Evolutionary conservation across 371 early-diverging fungal genomes (phyloP).

Genomic region (Lichtheimia corymbifera): DNA sequence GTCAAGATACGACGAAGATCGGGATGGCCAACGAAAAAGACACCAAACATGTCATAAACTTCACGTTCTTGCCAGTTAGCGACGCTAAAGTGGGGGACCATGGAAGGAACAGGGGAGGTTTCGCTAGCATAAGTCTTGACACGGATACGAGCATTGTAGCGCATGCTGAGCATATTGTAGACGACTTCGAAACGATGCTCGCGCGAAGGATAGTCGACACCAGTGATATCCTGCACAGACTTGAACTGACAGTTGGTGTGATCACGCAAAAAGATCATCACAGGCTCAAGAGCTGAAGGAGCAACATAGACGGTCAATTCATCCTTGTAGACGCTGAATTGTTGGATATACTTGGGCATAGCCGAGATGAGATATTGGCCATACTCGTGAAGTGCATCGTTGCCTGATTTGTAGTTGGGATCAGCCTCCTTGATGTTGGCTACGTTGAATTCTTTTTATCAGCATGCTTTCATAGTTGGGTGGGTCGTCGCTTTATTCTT

Average conservation of each 20-base stretch:
- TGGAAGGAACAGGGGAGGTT: slow-evolving; percentile 86
- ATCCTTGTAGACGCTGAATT: slow-evolving; percentile 96
- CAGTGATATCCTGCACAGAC: slow-evolving; percentile 86
- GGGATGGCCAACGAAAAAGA: slow-evolving; percentile 95
- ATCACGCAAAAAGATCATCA: slow-evolving; percentile 89
- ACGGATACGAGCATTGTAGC: slow-evolving; percentile 92
- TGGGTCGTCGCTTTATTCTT: too few species aligned
- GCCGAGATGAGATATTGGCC: slow-evolving; percentile 87
- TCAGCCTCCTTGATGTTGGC: slow-evolving; percentile 28
- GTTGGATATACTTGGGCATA: slow-evolving; percentile 95
- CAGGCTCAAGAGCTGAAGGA: slow-evolving; percentile 78
- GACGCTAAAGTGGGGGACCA: slow-evolving; percentile 71
- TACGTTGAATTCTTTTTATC: background rate
- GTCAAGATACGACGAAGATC: slow-evolving; percentile 97
- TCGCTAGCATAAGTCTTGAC: slow-evolving; percentile 97
- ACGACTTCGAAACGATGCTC: slow-evolving; percentile 95
- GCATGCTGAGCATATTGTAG: slow-evolving; percentile 87
- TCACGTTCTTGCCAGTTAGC: slow-evolving; percentile 99
- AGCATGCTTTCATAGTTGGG: too few species aligned
- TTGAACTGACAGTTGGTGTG: slow-evolving; percentile 93
- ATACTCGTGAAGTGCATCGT: slow-evolving; percentile 74
- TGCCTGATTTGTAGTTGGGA: slow-evolving; percentile 52
- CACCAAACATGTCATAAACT: slow-evolving; percentile 97
- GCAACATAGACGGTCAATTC: slow-evolving; percentile 92
- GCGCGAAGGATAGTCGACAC: slow-evolving; percentile 90